A percentile compares a stretch with the other conserved stretches of the same genome.
These are phyloP conservation scores for Termitomyces sp. DNA, from an alignment of 768 basidiomycete genomes.

Conservation along the genomic window DNA sequence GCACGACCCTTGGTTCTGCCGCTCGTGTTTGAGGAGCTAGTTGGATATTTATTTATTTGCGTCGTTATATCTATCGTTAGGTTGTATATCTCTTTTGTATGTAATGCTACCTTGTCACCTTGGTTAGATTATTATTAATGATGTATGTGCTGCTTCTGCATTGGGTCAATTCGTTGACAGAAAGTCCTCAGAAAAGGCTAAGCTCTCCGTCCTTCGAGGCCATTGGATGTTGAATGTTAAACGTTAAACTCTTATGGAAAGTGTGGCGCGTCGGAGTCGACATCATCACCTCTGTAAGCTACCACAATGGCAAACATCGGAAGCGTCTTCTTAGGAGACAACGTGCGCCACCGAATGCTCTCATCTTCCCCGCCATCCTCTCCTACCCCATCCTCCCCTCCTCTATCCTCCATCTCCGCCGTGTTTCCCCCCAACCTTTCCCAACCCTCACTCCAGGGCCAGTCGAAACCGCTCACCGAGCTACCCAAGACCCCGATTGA, in stretches of 20 bases:
- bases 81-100: not conserved
- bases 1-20: constrained; percentile 5
- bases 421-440: constrained; percentile 23
- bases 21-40: constrained; percentile 1
- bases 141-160: no score
- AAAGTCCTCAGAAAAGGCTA: no score
- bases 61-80: not conserved
- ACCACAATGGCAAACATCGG: constrained; percentile 45
- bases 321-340: constrained; percentile 80
- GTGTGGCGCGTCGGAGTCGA: not conserved
- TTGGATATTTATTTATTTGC: constrained; percentile 12
- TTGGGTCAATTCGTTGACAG: no score
- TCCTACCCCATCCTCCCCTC: constrained; percentile 25
- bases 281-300: not conserved
- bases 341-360: constrained; percentile 60
- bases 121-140: not conserved
- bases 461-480: not conserved
- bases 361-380: constrained; percentile 33
- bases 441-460: constrained; percentile 7
- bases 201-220: no score
- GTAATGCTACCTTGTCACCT: not conserved
- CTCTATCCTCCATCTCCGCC: constrained; percentile 32
- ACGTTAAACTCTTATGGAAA: no score
- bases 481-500: constrained; percentile 41
- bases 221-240: no score